Evolutionary conservation across 441 rosid species (phyloP), one percentile per base, ranked within the genome.

Genomic region (Arabidopsis lyrata): DNA sequence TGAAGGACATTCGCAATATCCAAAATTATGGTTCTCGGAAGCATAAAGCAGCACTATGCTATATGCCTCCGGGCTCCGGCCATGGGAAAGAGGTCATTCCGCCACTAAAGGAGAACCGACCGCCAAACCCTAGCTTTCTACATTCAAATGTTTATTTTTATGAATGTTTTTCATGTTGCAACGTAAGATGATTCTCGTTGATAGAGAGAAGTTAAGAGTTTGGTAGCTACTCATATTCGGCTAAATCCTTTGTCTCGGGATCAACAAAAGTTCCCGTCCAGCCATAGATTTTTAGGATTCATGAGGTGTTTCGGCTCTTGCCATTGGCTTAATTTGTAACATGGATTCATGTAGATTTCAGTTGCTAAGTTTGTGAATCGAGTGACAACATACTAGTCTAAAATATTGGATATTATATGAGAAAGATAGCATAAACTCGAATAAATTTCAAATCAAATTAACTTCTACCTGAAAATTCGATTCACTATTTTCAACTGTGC

Each of bases 391-490:
- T 4, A 15, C 22, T 61, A 38, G 50, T 70, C 49, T 49, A 31
- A 31, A 70, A 70, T 48, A 49, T 49, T 42, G 13, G 15, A 70
- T 70, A 48, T 31, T 61, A 31, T 45, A 55, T 53, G 38, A 32
- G 13, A 22, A 20, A 63, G 1, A 63, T 22, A 63, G 70, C 41
- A 76, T 45, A 36, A 41, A 67, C 38, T 63, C 20, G 60, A 63
- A 35, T 69, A 76, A n/a, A 56, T 69, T 36, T 62, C 38, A 76
- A 54, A 63, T 63, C 61, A 56, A 56, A 35, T 55, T 32, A 42
- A 22, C 29, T 56, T 48, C 48, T 48, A 63, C 47, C 70, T 47
- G 41, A 48, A 56, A 76, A 14, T 29, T 48, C 20, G 42, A 75
- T 53, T 63, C 22, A 48, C 16, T 52, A 24, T 16, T 47, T 63